Conservation (phyloP, 768 basidiomycete species). For the Auriscalpium orientale region DNA sequence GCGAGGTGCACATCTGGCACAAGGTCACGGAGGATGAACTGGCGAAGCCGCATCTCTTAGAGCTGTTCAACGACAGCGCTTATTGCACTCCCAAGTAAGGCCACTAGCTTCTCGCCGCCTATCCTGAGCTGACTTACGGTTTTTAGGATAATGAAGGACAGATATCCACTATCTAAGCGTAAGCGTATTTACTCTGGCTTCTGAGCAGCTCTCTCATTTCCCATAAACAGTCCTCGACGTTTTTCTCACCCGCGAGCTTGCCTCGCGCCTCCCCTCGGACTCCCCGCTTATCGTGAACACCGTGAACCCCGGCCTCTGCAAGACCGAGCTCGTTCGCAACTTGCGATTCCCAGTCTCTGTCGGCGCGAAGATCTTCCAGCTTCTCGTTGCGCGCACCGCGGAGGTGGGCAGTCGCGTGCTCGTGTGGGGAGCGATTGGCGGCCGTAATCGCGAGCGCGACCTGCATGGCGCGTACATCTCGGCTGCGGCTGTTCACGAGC, state of each 20-base stretch:
- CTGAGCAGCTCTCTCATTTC: background rate
- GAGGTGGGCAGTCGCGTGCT: slow-evolving; percentile 30
- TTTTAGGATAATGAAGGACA: slow-evolving; percentile 1
- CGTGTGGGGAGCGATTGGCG: slow-evolving; percentile 24
- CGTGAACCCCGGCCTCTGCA: slow-evolving; percentile 11
- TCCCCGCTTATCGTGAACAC: slow-evolving; percentile 9
- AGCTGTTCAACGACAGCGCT: slow-evolving; percentile 1
- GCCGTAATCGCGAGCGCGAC: slow-evolving; percentile 12
- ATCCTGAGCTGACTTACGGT: background rate
- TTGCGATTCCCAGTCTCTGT: background rate
- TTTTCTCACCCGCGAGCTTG: slow-evolving; percentile 9
- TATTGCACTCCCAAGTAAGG: slow-evolving; percentile 7
- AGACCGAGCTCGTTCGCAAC: slow-evolving; percentile 2
- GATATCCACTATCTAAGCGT: slow-evolving; percentile 10
- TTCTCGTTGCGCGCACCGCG: slow-evolving; percentile 5
- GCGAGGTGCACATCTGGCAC: slow-evolving; percentile 8
- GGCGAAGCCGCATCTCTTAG: slow-evolving; percentile 1
- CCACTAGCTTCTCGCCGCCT: too few relatives aligned
- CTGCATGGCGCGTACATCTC: slow-evolving; percentile 20
- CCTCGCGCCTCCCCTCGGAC: slow-evolving; percentile 6
- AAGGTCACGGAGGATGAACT: background rate
- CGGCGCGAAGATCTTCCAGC: background rate
- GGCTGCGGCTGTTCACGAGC: slow-evolving; percentile 13
- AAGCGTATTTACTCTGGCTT: background rate
- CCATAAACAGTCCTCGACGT: slow-evolving; percentile 5